Percentiles rank a stretch among this genome's conserved stretches.
Conservation (phyloP, 1,284 basidiomycete species). For the Takashimella koratensis region DNA sequence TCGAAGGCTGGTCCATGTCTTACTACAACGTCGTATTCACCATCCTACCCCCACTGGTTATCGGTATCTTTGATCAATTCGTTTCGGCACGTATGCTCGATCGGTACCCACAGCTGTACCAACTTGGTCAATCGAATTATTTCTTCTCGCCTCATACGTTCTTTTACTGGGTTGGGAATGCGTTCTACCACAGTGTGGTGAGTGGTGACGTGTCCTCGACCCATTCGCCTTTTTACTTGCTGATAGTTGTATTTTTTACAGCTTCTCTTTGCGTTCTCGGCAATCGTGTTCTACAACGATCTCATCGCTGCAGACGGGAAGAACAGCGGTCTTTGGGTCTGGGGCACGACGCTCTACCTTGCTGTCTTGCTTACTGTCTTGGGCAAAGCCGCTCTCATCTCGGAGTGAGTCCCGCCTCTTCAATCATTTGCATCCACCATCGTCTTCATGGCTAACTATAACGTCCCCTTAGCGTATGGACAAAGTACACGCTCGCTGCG, state of each 20-base stretch:
- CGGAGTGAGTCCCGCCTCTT: conserved; percentile 89
- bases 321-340: conserved; percentile 93
- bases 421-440: too few species aligned
- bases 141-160: conserved; percentile 90
- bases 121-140: conserved; percentile 82
- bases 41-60: conserved; percentile 91
- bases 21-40: conserved; percentile 92
- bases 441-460: background rate
- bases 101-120: conserved; percentile 94
- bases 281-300: conserved; percentile 88
- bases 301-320: conserved; percentile 73
- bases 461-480: conserved; percentile 75
- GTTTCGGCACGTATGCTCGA: conserved; percentile 95
- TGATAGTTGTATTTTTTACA: too few species aligned
- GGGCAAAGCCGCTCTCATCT: conserved; percentile 94
- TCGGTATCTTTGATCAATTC: conserved; percentile 97
- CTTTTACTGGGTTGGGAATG: conserved; percentile 94
- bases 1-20: conserved; percentile 97
- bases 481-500: conserved; percentile 94
- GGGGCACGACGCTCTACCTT: conserved; percentile 94
- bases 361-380: conserved; percentile 90
- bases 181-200: conserved; percentile 87
- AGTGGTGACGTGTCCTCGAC: conserved; percentile 40
- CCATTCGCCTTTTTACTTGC: too few species aligned
- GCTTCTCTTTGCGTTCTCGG: conserved; percentile 82